These are phyloP conservation scores for Xylaria nigripes DNA, from an alignment of 495 filamentous ascomycete genomes.

Conservation along the genomic window DNA sequence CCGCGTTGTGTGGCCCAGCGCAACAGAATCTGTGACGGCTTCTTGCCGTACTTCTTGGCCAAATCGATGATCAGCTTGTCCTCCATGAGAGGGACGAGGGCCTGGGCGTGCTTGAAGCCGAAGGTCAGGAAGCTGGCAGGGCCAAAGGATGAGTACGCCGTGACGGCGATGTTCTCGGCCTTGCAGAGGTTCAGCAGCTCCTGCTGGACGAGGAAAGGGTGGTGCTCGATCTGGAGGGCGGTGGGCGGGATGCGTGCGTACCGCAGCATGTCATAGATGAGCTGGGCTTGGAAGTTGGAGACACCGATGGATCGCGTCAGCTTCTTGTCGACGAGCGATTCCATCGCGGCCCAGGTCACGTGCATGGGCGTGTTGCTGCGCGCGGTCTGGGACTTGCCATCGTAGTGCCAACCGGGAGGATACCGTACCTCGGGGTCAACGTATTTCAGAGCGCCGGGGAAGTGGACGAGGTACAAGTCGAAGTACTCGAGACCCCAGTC, in stretches of 20 bases:
- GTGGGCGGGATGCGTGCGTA: conserved; percentile 73
- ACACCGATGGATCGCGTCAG: conserved; percentile 74
- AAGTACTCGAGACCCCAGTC: conserved; percentile 85
- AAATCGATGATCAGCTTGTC: conserved; percentile 54
- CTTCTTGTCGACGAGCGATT: conserved; percentile 60
- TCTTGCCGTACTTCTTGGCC: conserved; percentile 63
- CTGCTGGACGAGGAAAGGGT: conserved; percentile 86
- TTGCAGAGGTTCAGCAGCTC: conserved; percentile 65
- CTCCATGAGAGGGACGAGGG: conserved; percentile 62
- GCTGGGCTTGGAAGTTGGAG: conserved; percentile 77
- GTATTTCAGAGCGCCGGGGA: conserved; percentile 72
- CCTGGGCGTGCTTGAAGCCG: conserved; percentile 57
- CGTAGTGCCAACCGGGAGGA: conserved; percentile 68
- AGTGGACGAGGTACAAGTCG: conserved; percentile 76
- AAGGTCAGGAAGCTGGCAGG: conserved; percentile 78
- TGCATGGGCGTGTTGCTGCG: conserved; percentile 64
- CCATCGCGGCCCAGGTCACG: conserved; percentile 86
- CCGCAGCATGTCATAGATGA: conserved; percentile 77
- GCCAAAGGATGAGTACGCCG: conserved; percentile 88
- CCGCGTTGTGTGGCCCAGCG: conserved; percentile 94
- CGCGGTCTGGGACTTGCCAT: conserved; percentile 48
- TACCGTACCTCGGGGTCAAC: conserved; percentile 70
- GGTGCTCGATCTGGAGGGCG: conserved; percentile 91
- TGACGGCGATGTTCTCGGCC: conserved; percentile 66
- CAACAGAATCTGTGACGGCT: conserved; percentile 77